Conservation (phyloP, 768 basidiomycete species). For the Tricholoma furcatifolium region DNA sequence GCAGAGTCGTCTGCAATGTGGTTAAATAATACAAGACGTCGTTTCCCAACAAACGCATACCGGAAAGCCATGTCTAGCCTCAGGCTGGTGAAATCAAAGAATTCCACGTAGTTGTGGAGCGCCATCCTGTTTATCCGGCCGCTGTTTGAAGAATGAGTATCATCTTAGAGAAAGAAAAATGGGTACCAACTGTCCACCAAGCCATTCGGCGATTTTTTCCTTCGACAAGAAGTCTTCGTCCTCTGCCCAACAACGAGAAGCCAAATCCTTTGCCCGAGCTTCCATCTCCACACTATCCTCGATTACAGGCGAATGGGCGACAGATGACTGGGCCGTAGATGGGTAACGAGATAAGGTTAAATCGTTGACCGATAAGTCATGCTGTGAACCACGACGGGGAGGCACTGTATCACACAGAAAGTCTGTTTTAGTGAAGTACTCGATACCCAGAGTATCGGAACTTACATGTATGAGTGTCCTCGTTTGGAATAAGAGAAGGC, state of each 20-base stretch:
- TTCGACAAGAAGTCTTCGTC: slow-evolving; percentile 81
- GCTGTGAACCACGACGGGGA: slow-evolving; percentile 41
- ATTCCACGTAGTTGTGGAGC: slow-evolving; percentile 78
- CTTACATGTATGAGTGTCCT: slow-evolving; percentile 52
- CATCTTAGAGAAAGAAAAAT: neutral
- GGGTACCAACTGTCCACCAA: slow-evolving; percentile 82
- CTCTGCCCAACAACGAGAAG: slow-evolving; percentile 79
- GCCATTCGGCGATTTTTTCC: slow-evolving; percentile 96
- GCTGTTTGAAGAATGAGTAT: slow-evolving; percentile 38
- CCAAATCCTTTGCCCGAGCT: slow-evolving; percentile 66
- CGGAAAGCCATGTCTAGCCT: slow-evolving; percentile 89
- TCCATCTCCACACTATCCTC: slow-evolving; percentile 62
- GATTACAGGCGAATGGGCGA: slow-evolving; percentile 39
- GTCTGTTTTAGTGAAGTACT: neutral
- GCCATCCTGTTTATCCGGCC: slow-evolving; percentile 73
- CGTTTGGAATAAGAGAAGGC: slow-evolving; percentile 66
- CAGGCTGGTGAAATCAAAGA: slow-evolving; percentile 83
- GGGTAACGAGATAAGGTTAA: slow-evolving; percentile 42
- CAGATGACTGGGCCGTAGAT: slow-evolving; percentile 45
- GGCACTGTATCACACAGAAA: slow-evolving; percentile 15
- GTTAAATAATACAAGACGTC: neutral
- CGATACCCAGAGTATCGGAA: slow-evolving; percentile 1
- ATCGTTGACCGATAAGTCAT: slow-evolving; percentile 57
- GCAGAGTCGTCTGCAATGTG: slow-evolving; percentile 67
- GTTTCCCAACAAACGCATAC: slow-evolving; percentile 34